Evolutionary conservation across 352 stramenopile genomes (phyloP).

Genomic region (Pythium phragmiticola): DNA sequence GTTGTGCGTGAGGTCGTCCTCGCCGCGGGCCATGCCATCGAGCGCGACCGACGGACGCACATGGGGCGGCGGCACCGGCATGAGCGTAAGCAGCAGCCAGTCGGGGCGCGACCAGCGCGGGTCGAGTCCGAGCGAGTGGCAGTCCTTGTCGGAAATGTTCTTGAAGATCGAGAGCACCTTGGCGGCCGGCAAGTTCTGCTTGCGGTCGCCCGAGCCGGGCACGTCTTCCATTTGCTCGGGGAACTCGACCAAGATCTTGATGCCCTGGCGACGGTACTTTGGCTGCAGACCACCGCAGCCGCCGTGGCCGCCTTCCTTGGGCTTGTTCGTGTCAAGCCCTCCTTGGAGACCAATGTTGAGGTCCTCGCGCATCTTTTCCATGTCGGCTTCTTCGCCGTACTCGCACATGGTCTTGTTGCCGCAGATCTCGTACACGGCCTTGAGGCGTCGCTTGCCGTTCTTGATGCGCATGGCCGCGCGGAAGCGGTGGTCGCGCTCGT

Average conservation of each 20-base stretch:
- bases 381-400: conserved; percentile 81
- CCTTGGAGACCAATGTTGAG: conserved; percentile 84
- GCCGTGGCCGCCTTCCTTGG: conserved; percentile 77
- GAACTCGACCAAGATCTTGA: conserved; percentile 96
- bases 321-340: conserved; percentile 79
- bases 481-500: conserved; percentile 87
- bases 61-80: conserved; percentile 97
- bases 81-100: conserved; percentile 98
- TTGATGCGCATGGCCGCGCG: conserved; percentile 84
- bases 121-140: conserved; percentile 93
- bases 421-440: conserved; percentile 94
- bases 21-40: conserved; percentile 91
- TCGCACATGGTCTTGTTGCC: conserved; percentile 89
- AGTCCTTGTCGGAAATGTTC: conserved; percentile 97
- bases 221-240: conserved; percentile 94
- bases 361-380: conserved; percentile 89
- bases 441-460: conserved; percentile 90
- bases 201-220: conserved; percentile 93
- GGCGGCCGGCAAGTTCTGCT: conserved; percentile 95
- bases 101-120: conserved; percentile 94
- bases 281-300: conserved; percentile 88
- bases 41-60: conserved; percentile 96
- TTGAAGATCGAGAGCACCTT: conserved; percentile 96
- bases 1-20: conserved; percentile 99
- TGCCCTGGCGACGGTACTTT: conserved; percentile 95